These are phyloP conservation scores for Tuber brumale DNA, from an alignment of 495 filamentous ascomycete species.

Conservation along the genomic window DNA sequence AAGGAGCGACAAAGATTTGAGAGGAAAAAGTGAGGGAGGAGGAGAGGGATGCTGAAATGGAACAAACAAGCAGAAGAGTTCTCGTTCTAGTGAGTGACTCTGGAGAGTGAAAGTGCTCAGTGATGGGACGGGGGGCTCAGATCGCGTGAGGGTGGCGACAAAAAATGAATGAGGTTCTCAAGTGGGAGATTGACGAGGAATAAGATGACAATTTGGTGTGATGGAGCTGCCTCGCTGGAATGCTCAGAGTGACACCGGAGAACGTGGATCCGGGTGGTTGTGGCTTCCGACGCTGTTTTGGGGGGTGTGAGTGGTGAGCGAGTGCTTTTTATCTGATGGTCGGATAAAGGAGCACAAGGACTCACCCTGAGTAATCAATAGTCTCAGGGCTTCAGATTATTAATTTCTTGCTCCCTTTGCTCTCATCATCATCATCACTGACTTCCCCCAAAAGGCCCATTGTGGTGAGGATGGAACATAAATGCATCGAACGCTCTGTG, in stretches of 20 bases:
- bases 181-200: neutral
- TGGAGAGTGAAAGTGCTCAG: neutral
- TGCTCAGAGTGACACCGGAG: neutral
- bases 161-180: constrained; percentile 13
- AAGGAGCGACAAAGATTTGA: constrained; percentile 6
- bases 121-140: neutral
- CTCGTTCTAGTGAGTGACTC: neutral
- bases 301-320: neutral
- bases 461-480: neutral
- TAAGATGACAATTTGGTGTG: constrained; percentile 4
- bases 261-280: neutral
- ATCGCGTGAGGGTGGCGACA: constrained; percentile 27
- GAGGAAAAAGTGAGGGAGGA: neutral
- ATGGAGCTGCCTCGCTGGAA: neutral
- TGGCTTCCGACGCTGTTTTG: neutral
- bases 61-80: neutral
- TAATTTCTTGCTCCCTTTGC: neutral
- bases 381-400: neutral
- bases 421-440: neutral
- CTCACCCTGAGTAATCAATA: neutral
- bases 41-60: neutral
- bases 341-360: neutral
- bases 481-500: neutral
- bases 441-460: too few relatives aligned
- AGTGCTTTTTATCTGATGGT: neutral